Evolutionary conservation across 768 basidiomycete species (phyloP), one percentile per base, ranked within the genome.

Genomic region (Rhizopogon vesiculosus): DNA sequence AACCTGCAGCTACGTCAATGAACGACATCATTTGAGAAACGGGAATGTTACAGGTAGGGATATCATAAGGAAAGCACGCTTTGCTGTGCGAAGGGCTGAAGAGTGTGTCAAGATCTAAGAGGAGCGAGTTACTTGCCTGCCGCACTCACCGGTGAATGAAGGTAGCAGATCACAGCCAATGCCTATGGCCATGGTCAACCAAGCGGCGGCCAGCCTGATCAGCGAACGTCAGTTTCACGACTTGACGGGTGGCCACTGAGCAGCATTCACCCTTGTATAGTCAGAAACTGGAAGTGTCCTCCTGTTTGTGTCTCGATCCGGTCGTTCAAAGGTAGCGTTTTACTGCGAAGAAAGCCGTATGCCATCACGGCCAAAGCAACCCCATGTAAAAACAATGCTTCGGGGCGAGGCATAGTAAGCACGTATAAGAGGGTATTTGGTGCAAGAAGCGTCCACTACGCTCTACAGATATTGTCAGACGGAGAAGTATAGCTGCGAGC

Each of bases 261-360:
- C 28, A 45, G 7, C 18, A 64, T 78, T 18, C 57, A 85, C 89
- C 87, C 88, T 69, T 89, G 83, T 60, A 91, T 87, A 0, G 91
- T 93, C 53, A 93, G 72, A 64, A 81, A 93, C 66, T 86, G 86
- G 45, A 77, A 79, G 60, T 84, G 82, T 0, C 89, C 89, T 2
- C 87, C 86, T 59, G 78, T 80, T 61, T 81, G 82, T 3, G 60
- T 54, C 10, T n/a, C 40, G 1, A 84, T 76, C 58, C 68, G 72
- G 1, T 56, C 54, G 51, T 67, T 62, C 5, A 72, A 56, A 16
- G 58, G 53, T 8, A 55, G 39, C 1, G 31, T 25, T 15, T 28
- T 33, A 15, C 72, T 31, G 18, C 57, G 46, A 39, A 61, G 29
- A 62, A 66, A 77, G 0, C 74, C 77, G 57, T 71, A 76, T 2